These are phyloP conservation scores for Fusarium stilboides DNA, from an alignment of 2,329 filamentous ascomycete species.

Conservation along the genomic window DNA sequence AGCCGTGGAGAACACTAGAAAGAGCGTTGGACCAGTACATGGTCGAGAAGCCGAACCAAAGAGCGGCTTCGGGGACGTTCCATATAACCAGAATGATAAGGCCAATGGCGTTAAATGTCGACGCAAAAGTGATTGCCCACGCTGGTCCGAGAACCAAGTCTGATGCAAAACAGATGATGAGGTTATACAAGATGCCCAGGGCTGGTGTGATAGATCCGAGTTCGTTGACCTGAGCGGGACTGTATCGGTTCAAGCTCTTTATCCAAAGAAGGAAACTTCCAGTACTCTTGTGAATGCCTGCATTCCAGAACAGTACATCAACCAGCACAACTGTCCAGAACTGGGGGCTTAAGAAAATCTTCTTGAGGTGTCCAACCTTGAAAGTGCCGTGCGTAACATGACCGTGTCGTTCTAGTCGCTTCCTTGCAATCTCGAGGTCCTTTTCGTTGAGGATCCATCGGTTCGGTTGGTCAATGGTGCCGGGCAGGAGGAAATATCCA, in stretches of 20 bases:
- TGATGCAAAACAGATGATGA: conserved; percentile 68
- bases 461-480: conserved; percentile 63
- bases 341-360: conserved; percentile 59
- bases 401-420: conserved; percentile 61
- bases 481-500: conserved; percentile 66
- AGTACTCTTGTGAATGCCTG: conserved; percentile 60
- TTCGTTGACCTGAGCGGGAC: conserved; percentile 63
- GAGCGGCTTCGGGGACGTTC: conserved; percentile 64
- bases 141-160: conserved; percentile 67
- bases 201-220: conserved; percentile 67
- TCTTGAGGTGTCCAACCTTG: conserved; percentile 48
- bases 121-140: conserved; percentile 68
- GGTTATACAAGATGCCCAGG: conserved; percentile 69
- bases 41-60: conserved; percentile 57
- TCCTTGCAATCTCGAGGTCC: conserved; percentile 62
- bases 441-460: conserved; percentile 60
- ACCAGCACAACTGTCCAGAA: conserved; percentile 67
- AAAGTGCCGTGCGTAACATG: conserved; percentile 58
- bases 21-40: conserved; percentile 65
- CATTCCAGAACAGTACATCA: conserved; percentile 71
- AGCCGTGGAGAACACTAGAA: conserved; percentile 69
- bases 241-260: conserved; percentile 66
- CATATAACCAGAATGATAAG: conserved; percentile 68
- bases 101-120: conserved; percentile 66
- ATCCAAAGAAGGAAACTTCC: conserved; percentile 71